Percentiles rank a stretch among this genome's conserved stretches.
Conservation (phyloP, 2,329 filamentous ascomycete genomes). For the Furcasterigmium sp. region DNA sequence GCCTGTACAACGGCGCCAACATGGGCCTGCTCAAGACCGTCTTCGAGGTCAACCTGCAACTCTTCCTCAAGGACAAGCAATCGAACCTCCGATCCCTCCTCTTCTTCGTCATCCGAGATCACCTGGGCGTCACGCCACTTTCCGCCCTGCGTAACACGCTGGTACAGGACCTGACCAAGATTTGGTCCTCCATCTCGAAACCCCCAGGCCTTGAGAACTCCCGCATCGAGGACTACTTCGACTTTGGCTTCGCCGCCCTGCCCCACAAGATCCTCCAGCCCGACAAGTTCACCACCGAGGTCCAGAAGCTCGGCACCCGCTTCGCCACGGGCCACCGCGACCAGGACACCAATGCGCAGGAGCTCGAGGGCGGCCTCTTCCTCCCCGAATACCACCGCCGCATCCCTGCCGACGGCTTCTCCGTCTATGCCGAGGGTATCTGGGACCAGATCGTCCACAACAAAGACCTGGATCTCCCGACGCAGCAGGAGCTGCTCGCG, state of each 20-base stretch:
- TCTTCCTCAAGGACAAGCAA: constrained; percentile 92
- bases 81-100: constrained; percentile 85
- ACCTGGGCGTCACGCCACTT: constrained; percentile 86
- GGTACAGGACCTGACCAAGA: constrained; percentile 81
- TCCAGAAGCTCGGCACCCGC: constrained; percentile 71
- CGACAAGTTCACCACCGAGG: constrained; percentile 80
- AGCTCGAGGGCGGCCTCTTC: constrained; percentile 75
- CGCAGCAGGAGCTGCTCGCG: constrained; percentile 91
- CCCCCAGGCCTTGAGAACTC: constrained; percentile 83
- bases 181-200: constrained; percentile 92
- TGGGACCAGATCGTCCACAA: constrained; percentile 99
- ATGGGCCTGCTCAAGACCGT: constrained; percentile 99
- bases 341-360: constrained; percentile 58
- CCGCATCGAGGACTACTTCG: constrained; percentile 93
- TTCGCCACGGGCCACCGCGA: constrained; percentile 80
- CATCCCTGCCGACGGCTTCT: constrained; percentile 96
- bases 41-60: constrained; percentile 95
- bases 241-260: constrained; percentile 92
- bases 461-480: constrained; percentile 94
- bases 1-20: constrained; percentile 95
- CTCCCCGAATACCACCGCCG: constrained; percentile 91
- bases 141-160: constrained; percentile 86
- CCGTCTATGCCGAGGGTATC: constrained; percentile 85
- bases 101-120: constrained; percentile 98
- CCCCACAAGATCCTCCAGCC: constrained; percentile 96